Base-by-base conservation (phyloP, 2,329 filamentous ascomycete species). In the Hypoxylon sp. region DNA sequence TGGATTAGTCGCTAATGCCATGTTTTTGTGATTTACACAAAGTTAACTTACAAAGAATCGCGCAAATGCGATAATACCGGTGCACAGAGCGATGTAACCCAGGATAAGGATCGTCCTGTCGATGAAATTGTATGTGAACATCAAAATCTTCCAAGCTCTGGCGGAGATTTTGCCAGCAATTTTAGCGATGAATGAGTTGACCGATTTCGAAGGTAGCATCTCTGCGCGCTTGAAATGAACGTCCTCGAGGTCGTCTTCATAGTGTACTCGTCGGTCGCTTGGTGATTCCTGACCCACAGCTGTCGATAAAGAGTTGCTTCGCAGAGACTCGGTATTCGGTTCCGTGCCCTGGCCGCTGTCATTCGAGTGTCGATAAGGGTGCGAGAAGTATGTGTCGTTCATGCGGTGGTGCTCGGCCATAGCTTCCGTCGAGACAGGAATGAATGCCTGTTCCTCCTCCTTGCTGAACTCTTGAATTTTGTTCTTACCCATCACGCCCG, bases 331-430 rank as follows among this genome's bases (percentile, higher is more conserved):
- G 1, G 90, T 90, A 71, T 87, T 87, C 10, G 86, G 86, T 75
- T 93, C 91, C 0, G 91, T 93, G 10, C 91, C 91, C 72, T 94
- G 91, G 6, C 90, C 90, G 72, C 90, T 93, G 74, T 94, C 91
- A 63, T 89, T 84, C 3, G 91, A 93, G 74, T 86, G 84, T 19
- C 91, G 87, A 77, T 86, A 86, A 30, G 78, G 70, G 19, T 69
- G 68, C 49, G 68, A 68, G 72, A 77, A 76, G 50, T 76, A 74
- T 21, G 75, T 73, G 4, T 79, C 74, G 71, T 83, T 83, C 41
- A 79, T 78, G 50, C 80, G 82, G 56, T 84, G 82, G 71, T 87
- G 83, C 68, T 86, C 83, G 25, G 81, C 83, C 76, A 88, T 84
- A 60, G 84, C 84, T 64, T 84, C 83, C 1, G 82, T 84, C 2